Evolutionary conservation across 768 basidiomycete genomes (phyloP), one percentile per base, ranked within the genome.

Genomic region (Holtermanniella nyarrowii): DNA sequence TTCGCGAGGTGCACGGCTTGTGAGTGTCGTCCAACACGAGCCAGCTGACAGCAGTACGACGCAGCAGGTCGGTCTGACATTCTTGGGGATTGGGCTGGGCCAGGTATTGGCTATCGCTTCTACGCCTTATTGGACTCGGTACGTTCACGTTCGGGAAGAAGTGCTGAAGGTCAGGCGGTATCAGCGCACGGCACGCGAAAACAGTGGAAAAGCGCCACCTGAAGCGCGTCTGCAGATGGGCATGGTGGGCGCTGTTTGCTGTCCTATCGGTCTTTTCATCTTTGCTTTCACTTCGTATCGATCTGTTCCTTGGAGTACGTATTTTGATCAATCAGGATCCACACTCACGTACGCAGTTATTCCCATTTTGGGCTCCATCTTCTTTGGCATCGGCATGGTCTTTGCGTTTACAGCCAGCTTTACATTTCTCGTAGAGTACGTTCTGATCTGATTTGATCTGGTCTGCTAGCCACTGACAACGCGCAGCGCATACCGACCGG

Each of bases 201-300:
- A 61, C 46, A 63, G 58, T 12, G 60, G 60, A 2, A 49, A 56
- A 40, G 76, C 82, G 0, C 82, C 84, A 0, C 82, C 84, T 0
- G 85, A 88, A 69, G 73, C 76, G 10, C 76, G 79, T 7, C 77
- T 87, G 2, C 61, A 80, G 47, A 80, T 82, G 75, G 84, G 81
- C 4, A 76, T 83, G 70, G 70, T 78, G 2, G 86, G 84, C n/a
- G 84, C 75, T 1, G 66, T 86, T 18, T 74, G 82, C 11, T 79
- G 80, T 5, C 82, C 85, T 1, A 56, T 83, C 41, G 76, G 76
- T 16, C 71, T 81, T 1, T 78, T 79, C 66, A 76, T 77, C 69
- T 75, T 82, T 48, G 80, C 79, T 2, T 79, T 79, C 56, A 80
- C 79, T 1, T 77, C 77, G 2, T 77, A 78, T 63, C 53, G 60